These are phyloP conservation scores for Phlebiopsis flavidoalba DNA, from an alignment of 768 basidiomycete genomes.

Conservation along the genomic window DNA sequence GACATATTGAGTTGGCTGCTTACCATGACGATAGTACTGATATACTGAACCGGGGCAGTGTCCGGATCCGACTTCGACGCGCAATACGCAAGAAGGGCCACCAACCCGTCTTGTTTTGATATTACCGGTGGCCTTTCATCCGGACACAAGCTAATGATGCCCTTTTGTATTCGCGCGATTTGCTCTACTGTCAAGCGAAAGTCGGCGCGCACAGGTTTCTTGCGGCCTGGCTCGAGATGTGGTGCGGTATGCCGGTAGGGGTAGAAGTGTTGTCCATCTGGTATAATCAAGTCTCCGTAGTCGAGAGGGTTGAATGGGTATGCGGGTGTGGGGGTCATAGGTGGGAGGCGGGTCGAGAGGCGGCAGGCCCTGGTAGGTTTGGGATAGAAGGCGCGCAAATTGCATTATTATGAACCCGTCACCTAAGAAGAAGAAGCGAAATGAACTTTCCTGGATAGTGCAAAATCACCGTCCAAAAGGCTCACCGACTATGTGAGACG, in stretches of 20 bases:
- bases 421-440: background rate
- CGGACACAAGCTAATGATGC: background rate
- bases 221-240: background rate
- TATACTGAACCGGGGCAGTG: background rate
- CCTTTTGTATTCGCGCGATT: slow-evolving; percentile 4
- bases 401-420: slow-evolving; percentile 5
- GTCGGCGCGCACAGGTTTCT: slow-evolving; percentile 4
- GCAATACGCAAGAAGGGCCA: slow-evolving; percentile 9
- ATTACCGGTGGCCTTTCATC: background rate
- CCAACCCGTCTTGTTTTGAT: slow-evolving; percentile 9
- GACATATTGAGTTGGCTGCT: background rate
- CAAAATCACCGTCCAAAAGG: background rate
- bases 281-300: background rate
- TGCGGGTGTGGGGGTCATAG: background rate
- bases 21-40: slow-evolving; percentile 8
- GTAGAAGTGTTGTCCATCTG: slow-evolving; percentile 1
- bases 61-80: slow-evolving; percentile 5
- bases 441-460: background rate
- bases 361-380: slow-evolving; percentile 13
- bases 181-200: slow-evolving; percentile 10
- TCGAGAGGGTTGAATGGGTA: slow-evolving; percentile 1
- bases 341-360: slow-evolving; percentile 10
- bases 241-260: background rate
- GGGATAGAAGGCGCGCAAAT: slow-evolving; percentile 13
- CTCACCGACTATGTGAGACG: slow-evolving; percentile 5